These are phyloP conservation scores for Hevea brasiliensis DNA, from an alignment of 345 rosid species.

Conservation along the genomic window DNA sequence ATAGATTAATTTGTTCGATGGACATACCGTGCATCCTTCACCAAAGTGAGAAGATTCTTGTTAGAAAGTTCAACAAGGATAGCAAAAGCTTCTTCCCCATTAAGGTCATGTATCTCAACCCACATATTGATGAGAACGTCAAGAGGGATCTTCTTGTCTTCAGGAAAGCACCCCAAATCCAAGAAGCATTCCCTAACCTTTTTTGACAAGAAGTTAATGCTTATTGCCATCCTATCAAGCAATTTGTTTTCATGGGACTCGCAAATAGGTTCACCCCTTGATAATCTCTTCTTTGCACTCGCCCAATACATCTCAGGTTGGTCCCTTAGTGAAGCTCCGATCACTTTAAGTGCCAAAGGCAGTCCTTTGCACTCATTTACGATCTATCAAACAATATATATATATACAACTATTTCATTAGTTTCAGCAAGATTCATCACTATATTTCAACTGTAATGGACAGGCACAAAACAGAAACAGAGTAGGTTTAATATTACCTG, in stretches of 20 bases:
- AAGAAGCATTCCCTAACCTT: slow-evolving; percentile 71
- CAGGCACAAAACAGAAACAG: not conserved
- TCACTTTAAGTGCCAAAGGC: slow-evolving; percentile 94
- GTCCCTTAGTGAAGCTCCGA: slow-evolving; percentile 71
- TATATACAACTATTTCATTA: not conserved
- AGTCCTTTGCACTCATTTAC: slow-evolving; percentile 85
- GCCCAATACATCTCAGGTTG: slow-evolving; percentile 68
- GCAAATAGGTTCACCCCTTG: slow-evolving; percentile 67
- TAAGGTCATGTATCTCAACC: slow-evolving; percentile 68
- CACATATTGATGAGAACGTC: slow-evolving; percentile 86
- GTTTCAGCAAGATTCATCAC: slow-evolving; percentile 6
- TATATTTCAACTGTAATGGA: not conserved
- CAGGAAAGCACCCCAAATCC: slow-evolving; percentile 95
- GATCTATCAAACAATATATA: slow-evolving; percentile 42
- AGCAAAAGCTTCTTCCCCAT: slow-evolving; percentile 61
- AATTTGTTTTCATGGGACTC: slow-evolving; percentile 71
- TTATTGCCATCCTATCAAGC: slow-evolving; percentile 73
- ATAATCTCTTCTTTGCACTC: slow-evolving; percentile 59
- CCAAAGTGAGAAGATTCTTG: slow-evolving; percentile 79
- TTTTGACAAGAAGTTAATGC: slow-evolving; percentile 47
- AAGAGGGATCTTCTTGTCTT: slow-evolving; percentile 87
- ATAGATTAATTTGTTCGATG: not conserved
- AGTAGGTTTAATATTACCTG: slow-evolving; percentile 44
- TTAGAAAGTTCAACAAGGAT: slow-evolving; percentile 65
- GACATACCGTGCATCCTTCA: slow-evolving; percentile 68